Evolutionary conservation across 352 stramenopile genomes (phyloP).

Genomic region (Blastocystis sp.): DNA sequence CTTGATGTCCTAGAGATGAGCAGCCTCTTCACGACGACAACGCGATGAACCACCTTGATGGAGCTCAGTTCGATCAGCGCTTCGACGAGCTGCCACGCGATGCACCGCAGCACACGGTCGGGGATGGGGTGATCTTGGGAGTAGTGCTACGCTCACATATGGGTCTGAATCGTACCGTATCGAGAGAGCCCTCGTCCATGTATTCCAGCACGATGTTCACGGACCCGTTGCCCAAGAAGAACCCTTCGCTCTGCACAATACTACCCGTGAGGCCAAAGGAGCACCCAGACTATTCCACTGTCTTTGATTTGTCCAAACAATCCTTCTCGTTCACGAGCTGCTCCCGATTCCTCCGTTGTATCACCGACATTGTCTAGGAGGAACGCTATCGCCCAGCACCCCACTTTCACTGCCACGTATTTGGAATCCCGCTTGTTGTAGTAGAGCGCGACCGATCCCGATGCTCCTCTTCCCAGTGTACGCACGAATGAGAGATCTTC

Average conservation of each 20-base stretch:
- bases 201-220: conserved; percentile 63
- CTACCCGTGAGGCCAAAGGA: background rate
- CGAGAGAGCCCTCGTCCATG: conserved; percentile 49
- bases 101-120: conserved; percentile 61
- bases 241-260: conserved; percentile 17
- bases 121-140: conserved; percentile 27
- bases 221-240: conserved; percentile 7
- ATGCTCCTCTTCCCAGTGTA: conserved; percentile 22
- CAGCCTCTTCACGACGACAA: background rate
- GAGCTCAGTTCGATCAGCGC: conserved; percentile 7
- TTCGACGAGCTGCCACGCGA: conserved; percentile 41
- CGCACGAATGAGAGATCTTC: conserved; percentile 12
- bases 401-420: conserved; percentile 50
- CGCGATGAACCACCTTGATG: conserved; percentile 23
- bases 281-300: background rate
- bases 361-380: background rate
- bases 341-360: conserved; percentile 34
- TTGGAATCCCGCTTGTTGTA: background rate
- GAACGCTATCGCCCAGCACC: background rate
- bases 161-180: background rate
- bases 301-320: background rate
- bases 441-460: conserved; percentile 43
- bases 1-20: conserved; percentile 47
- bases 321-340: conserved; percentile 48
- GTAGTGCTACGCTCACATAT: background rate